Evolutionary conservation across 768 basidiomycete genomes (phyloP), one percentile per base, ranked within the genome.

Genomic region (Auriscalpium orientale): DNA sequence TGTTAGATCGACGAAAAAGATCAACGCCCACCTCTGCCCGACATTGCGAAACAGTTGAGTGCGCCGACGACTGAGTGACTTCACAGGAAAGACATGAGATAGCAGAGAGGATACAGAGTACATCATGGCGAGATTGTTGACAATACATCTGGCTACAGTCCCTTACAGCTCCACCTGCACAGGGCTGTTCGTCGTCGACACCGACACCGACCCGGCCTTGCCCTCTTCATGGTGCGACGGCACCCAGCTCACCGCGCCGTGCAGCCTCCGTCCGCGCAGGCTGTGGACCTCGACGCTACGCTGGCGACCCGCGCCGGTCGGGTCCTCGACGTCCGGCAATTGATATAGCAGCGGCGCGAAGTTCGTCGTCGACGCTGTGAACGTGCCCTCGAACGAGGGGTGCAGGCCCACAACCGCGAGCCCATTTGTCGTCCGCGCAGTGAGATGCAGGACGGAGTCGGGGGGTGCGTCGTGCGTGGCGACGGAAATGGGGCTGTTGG

Each of bases 311-410:
- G 58, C 64, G 22, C 72, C 69, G 1, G 71, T 63, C 20, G 76
- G 72, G 49, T 72, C 72, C 51, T 68, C 70, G 13, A 63, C 66
- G 15, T 58, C 53, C 34, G 28, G 36, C 22, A 28, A 51, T 36
- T 18, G 47, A 47, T 65, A 45, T 16, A 77, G 62, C 8, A 22
- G 11, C 16, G 58, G 61, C 0, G 51, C 12, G 15, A 65, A 61
- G 57, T 69, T 56, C 33, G 68, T 51, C 1, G 69, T 70, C 34
- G 51, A 48, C 35, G 74, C 53, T n/a, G 56, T 56, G 64, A 76
- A 76, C 8, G 50, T 54, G 35, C 79, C 78, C 55, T 80, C 79
- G 57, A 70, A 80, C 2, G 73, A 70, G 22, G 61, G 51, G 49
- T 72, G 69, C 4, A 77, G 67, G 40, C 54, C 49, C 0, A 70